These are phyloP conservation scores for carrot (Daucus carota) DNA, from an alignment of 129 eudicot genomes.

Conservation along the genomic window DNA sequence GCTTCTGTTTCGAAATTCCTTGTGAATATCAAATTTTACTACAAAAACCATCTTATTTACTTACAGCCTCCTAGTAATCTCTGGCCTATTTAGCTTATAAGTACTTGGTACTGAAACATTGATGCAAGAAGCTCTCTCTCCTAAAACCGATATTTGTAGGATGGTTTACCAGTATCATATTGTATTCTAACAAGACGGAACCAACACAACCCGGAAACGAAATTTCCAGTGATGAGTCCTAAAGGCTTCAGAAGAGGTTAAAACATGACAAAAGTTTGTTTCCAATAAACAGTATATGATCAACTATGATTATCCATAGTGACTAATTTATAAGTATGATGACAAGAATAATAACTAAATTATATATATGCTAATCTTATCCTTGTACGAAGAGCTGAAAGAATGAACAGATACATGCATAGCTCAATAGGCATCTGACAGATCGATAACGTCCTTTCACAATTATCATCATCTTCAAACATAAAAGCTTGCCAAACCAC, in stretches of 20 bases:
- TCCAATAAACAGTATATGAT: neutral
- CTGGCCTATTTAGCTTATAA: too few relatives aligned
- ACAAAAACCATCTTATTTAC: constrained; percentile 6
- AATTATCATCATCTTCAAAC: neutral
- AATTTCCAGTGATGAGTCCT: too few relatives aligned
- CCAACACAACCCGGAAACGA: too few relatives aligned
- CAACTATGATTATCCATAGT: neutral
- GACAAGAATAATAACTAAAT: neutral
- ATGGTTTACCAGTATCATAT: too few relatives aligned
- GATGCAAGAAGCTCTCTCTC: too few relatives aligned
- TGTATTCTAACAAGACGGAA: too few relatives aligned
- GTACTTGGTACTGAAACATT: neutral
- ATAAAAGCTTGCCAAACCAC: neutral
- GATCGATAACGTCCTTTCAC: constrained; percentile 5
- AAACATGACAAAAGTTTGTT: neutral
- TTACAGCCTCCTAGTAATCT: neutral
- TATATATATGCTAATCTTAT: neutral
- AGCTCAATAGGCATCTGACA: constrained; percentile 7
- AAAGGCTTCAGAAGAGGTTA: too few relatives aligned
- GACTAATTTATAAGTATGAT: neutral
- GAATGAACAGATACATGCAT: neutral
- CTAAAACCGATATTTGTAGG: too few relatives aligned
- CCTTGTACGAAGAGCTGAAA: neutral
- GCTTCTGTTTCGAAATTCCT: neutral
- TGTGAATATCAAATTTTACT: neutral